phyloP scores from a whole-genome alignment of 768 basidiomycete genomes.

The Baorangia bicolor region DNA sequence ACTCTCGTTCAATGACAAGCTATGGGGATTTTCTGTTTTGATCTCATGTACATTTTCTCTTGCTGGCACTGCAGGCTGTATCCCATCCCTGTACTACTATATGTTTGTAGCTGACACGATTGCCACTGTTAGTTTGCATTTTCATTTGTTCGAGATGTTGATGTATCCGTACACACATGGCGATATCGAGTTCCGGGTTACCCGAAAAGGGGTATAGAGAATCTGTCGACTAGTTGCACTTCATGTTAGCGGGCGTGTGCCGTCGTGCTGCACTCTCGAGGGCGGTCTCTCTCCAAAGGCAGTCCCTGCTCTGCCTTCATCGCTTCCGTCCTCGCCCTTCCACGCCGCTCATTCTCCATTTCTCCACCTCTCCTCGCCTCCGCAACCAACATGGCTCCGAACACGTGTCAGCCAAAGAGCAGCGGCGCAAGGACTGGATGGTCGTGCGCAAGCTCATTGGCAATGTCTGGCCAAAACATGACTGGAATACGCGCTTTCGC shows the following conservation, averaged over 20 bases:
- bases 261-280: constrained; percentile 25
- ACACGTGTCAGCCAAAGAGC: constrained; percentile 36
- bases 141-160: not conserved
- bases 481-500: constrained; percentile 77
- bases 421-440: constrained; percentile 80
- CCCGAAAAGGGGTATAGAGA: too few species aligned
- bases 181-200: too few species aligned
- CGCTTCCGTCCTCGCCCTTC: not conserved
- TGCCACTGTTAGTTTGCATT: not conserved
- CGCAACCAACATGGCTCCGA: constrained; percentile 11
- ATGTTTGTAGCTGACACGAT: constrained; percentile 16
- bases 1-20: not conserved
- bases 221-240: constrained; percentile 7
- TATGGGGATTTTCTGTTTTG: constrained; percentile 8
- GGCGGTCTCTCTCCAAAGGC: constrained; percentile 2
- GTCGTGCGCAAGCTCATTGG: constrained; percentile 80
- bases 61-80: constrained; percentile 9
- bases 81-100: constrained; percentile 22
- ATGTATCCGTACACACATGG: constrained; percentile 11
- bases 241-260: constrained; percentile 25
- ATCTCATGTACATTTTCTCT: constrained; percentile 2
- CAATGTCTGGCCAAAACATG: constrained; percentile 91
- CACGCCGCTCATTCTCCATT: not conserved
- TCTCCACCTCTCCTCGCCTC: constrained; percentile 21
- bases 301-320: constrained; percentile 5